phyloP scores from a whole-genome alignment of 805 yeast genomes.

The Teunomyces barrocoloradensis region DNA sequence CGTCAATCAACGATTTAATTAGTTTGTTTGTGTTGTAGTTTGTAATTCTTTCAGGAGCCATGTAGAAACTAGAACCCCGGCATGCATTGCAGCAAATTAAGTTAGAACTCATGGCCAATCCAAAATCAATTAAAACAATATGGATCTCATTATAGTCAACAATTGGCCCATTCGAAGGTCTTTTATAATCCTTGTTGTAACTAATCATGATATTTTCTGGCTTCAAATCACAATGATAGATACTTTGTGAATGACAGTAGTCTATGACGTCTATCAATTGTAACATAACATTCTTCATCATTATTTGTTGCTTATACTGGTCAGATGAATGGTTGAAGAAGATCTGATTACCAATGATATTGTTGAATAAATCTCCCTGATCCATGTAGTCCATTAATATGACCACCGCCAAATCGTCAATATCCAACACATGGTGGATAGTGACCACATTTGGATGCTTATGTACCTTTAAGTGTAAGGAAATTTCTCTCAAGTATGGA shows the following conservation, averaged over 20 bases:
- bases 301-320: conserved; percentile 42
- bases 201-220: conserved; percentile 42
- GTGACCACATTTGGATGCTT: conserved; percentile 75
- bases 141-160: conserved; percentile 48
- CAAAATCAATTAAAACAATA: conserved; percentile 80
- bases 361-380: conserved; percentile 83
- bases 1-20: conserved; percentile 27
- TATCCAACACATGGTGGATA: conserved; percentile 69
- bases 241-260: conserved; percentile 29
- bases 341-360: conserved; percentile 72
- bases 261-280: conserved; percentile 38
- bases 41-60: conserved; percentile 85
- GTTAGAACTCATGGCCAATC: conserved; percentile 67
- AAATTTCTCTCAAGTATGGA: conserved; percentile 59
- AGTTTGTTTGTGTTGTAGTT: conserved; percentile 36
- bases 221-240: conserved; percentile 43
- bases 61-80: conserved; percentile 84
- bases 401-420: conserved; percentile 52
- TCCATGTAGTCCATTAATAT: conserved; percentile 83
- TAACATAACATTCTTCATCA: conserved; percentile 43
- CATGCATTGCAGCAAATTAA: conserved; percentile 67
- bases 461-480: conserved; percentile 72
- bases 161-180: conserved; percentile 13
- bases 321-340: conserved; percentile 53
- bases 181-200: conserved; percentile 25